Conservation (phyloP, 257 asterid species). For the Osmanthus fragrans region DNA sequence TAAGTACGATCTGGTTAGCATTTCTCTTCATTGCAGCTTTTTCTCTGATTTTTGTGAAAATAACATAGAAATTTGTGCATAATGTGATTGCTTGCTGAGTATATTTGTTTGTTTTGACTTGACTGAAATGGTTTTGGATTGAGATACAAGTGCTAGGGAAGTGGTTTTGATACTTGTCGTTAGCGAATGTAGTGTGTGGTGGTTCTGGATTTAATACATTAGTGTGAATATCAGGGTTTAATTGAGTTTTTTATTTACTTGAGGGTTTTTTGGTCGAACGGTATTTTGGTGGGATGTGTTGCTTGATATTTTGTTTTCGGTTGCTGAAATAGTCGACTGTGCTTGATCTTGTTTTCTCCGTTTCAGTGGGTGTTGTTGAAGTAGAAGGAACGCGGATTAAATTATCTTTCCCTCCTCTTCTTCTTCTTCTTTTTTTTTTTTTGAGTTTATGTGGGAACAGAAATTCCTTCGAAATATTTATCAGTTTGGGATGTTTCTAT, state of each 20-base stretch:
- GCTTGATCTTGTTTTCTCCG: not conserved
- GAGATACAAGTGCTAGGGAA: constrained; percentile 32
- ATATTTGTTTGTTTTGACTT: constrained; percentile 11
- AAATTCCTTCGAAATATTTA: not conserved
- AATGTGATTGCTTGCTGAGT: not conserved
- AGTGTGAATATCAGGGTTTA: constrained; percentile 10
- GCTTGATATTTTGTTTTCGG: not conserved
- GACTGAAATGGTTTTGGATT: constrained; percentile 5
- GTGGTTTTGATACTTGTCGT: not conserved
- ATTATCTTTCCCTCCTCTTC: not conserved
- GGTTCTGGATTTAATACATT: constrained; percentile 23
- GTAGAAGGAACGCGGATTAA: not conserved
- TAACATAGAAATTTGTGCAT: not conserved
- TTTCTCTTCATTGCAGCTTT: constrained; percentile 28
- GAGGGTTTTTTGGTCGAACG: not conserved
- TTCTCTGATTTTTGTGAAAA: not conserved
- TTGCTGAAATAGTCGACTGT: not conserved
- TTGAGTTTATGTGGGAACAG: not conserved
- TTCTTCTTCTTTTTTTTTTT: not conserved
- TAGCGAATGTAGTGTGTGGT: constrained; percentile 14
- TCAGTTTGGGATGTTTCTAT: not conserved
- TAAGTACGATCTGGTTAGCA: constrained; percentile 43
- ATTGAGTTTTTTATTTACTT: not conserved
- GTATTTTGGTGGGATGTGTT: not conserved
- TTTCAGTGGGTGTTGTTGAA: constrained; percentile 7